A percentile compares a stretch with the other conserved stretches of the same genome.
phyloP scores from a whole-genome alignment of 495 filamentous ascomycete species.

The Penicillium paradoxum region DNA sequence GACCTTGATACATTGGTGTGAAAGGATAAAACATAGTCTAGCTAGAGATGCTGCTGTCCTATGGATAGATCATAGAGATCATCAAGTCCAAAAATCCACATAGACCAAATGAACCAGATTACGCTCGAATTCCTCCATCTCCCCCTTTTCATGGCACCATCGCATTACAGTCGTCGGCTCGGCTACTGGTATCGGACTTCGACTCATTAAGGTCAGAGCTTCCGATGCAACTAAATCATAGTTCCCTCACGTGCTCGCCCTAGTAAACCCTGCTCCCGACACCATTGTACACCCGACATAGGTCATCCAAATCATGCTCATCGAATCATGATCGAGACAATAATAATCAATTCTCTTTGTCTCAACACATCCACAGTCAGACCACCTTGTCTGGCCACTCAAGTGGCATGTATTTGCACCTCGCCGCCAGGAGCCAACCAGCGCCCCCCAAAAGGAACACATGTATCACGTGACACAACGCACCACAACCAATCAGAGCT shows the following conservation, averaged over 20 bases:
- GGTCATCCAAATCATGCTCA: not conserved
- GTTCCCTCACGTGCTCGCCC: not conserved
- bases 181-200: not conserved
- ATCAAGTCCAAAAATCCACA: not conserved
- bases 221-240: not conserved
- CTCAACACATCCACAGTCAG: not conserved
- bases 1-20: not conserved
- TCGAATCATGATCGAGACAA: conserved; percentile 9
- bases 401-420: conserved; percentile 2
- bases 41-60: not conserved
- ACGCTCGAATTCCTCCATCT: not conserved
- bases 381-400: not conserved
- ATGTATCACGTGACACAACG: conserved; percentile 6
- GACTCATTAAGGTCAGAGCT: not conserved
- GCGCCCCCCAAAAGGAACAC: not conserved
- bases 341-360: conserved; percentile 2
- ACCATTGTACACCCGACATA: not conserved
- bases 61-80: not conserved
- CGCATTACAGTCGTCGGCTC: not conserved
- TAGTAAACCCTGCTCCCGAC: not conserved
- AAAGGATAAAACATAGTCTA: not conserved
- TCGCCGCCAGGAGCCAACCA: conserved; percentile 10
- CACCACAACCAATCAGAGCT: conserved; percentile 20
- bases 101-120: not conserved
- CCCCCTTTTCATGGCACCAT: not conserved